Percentiles rank a stretch among this genome's conserved stretches.
Evolutionary conservation across 345 rosid genomes (phyloP).

Genomic region (Bretschneidera sinensis): DNA sequence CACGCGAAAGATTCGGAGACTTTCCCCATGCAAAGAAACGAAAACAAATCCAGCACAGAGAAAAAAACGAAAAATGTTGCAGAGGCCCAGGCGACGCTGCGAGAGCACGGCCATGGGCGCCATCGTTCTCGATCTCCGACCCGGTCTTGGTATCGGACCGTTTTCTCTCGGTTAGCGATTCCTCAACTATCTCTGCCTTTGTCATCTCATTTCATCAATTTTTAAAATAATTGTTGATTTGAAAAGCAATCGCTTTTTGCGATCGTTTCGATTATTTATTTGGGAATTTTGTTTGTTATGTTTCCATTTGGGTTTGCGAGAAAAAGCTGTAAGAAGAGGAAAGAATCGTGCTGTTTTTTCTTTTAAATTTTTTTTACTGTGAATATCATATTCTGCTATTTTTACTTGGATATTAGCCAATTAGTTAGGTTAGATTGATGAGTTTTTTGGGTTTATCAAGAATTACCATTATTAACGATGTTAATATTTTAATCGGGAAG

Average conservation of each 20-base stretch:
- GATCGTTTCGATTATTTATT: neutral
- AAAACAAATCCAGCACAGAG: neutral
- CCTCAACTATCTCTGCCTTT: neutral
- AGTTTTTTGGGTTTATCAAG: too few species aligned
- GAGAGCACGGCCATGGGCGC: slow-evolving; percentile 99
- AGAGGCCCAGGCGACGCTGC: slow-evolving; percentile 70
- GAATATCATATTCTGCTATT: too few species aligned
- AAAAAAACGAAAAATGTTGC: slow-evolving; percentile 25
- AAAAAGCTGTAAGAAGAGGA: too few species aligned
- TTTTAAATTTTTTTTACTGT: too few species aligned
- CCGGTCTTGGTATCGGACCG: slow-evolving; percentile 89
- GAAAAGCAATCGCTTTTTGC: neutral
- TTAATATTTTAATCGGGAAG: too few species aligned
- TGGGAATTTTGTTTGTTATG: neutral
- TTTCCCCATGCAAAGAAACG: neutral
- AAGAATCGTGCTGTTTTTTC: too few species aligned
- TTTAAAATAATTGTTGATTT: neutral
- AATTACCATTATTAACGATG: too few species aligned
- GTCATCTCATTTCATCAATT: neutral
- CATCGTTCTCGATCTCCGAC: slow-evolving; percentile 89
- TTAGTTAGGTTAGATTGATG: too few species aligned
- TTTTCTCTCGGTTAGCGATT: slow-evolving; percentile 65
- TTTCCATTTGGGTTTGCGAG: neutral
- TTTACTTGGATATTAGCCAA: too few species aligned
- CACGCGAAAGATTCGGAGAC: neutral